A percentile compares a stretch with the other conserved stretches of the same genome.
These are phyloP conservation scores for Leptomonas pyrrhocoris DNA, from an alignment of 208 protist genomes.

Conservation along the genomic window DNA sequence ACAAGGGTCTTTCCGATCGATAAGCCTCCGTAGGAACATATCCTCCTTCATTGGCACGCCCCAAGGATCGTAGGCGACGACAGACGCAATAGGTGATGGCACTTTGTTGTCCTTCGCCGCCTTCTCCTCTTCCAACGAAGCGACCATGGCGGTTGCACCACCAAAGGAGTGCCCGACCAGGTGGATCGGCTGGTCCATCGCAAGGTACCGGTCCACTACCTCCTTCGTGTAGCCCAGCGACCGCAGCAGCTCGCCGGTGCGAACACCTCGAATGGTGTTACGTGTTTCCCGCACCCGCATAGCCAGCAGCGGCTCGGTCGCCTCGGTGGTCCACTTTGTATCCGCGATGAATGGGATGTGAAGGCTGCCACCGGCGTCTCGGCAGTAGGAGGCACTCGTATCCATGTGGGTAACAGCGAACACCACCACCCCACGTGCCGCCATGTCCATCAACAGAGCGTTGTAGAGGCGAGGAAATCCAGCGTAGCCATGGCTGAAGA, in stretches of 20 bases:
- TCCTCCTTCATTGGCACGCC: constrained; percentile 47
- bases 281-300: constrained; percentile 53
- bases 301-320: constrained; percentile 61
- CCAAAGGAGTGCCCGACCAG: constrained; percentile 88
- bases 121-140: constrained; percentile 42
- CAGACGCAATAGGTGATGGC: constrained; percentile 19
- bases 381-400: constrained; percentile 77
- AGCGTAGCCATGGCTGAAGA: constrained; percentile 85
- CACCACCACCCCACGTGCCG: constrained; percentile 73
- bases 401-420: constrained; percentile 79
- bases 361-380: constrained; percentile 39
- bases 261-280: constrained; percentile 38
- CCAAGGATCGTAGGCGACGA: constrained; percentile 78
- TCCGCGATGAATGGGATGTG: constrained; percentile 39
- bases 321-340: constrained; percentile 39
- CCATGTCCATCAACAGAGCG: constrained; percentile 67
- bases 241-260: constrained; percentile 43
- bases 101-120: constrained; percentile 9
- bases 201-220: constrained; percentile 42
- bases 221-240: constrained; percentile 31
- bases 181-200: constrained; percentile 25
- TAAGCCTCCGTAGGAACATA: constrained; percentile 53
- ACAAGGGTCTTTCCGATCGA: constrained; percentile 19
- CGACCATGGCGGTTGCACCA: constrained; percentile 61
- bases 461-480: constrained; percentile 74